Evolutionary conservation across 139 green algal genomes (phyloP).

Genomic region (Raphidocelis subcapitata): DNA sequence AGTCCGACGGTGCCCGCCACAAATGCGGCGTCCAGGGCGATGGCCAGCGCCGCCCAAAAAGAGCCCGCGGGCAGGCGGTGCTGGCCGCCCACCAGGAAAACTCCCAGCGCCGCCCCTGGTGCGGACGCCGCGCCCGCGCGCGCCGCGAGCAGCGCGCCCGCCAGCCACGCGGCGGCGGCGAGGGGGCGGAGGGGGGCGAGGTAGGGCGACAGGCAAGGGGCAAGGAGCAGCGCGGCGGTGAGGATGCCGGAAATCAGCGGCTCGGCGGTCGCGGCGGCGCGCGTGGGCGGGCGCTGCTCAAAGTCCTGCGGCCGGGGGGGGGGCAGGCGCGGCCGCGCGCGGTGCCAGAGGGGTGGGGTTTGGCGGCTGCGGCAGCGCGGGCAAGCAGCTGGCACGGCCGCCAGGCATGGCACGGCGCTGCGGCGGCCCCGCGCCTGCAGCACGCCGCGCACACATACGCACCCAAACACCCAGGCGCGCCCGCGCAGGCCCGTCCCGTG

Average conservation of each 20-base stretch:
- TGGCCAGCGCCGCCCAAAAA: not conserved
- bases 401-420: not conserved
- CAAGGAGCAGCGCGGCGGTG: not conserved
- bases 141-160: not conserved
- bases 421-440: constrained; percentile 15
- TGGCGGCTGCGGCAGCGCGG: not conserved
- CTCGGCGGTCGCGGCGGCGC: not conserved
- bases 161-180: not conserved
- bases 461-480: not conserved
- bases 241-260: not conserved
- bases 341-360: not conserved
- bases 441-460: not conserved
- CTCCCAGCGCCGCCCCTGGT: not conserved
- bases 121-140: not conserved
- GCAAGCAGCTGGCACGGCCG: constrained; percentile 5
- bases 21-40: not conserved
- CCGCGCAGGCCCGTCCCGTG: not conserved
- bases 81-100: not conserved
- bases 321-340: not conserved
- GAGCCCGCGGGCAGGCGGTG: constrained; percentile 3
- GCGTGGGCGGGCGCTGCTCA: constrained; percentile 3
- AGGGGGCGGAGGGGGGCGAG: not conserved
- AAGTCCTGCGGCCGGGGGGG: constrained; percentile 6
- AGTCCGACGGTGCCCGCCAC: not conserved
- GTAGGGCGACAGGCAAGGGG: not conserved